Conservation (phyloP, 1,284 basidiomycete species). For the Leccinum pachyderme region DNA sequence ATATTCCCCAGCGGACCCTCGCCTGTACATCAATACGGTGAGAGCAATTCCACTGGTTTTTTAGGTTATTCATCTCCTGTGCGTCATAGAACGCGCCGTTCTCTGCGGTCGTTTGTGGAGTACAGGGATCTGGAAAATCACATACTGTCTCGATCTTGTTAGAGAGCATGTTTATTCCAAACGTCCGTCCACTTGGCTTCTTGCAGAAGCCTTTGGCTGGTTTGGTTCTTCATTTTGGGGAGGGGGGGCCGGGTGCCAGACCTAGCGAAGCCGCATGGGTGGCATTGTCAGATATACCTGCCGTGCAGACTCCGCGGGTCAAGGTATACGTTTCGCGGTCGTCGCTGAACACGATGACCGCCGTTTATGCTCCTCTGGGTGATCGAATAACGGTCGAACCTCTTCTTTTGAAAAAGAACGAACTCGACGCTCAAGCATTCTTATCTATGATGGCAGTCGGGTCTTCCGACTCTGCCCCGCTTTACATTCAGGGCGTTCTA, state of each 20-base stretch:
- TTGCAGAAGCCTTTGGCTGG: conserved; percentile 56
- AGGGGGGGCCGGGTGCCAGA: conserved; percentile 53
- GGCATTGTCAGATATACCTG: conserved; percentile 38
- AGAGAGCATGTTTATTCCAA: conserved; percentile 62
- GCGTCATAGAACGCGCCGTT: conserved; percentile 53
- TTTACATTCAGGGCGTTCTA: conserved; percentile 65
- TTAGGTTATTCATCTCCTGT: background rate
- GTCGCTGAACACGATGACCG: conserved; percentile 57
- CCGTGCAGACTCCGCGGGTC: conserved; percentile 46
- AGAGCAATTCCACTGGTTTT: background rate
- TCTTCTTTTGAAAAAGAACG: conserved; percentile 54
- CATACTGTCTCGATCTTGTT: conserved; percentile 65
- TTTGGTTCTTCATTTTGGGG: conserved; percentile 67
- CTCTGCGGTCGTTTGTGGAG: conserved; percentile 58
- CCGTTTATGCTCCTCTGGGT: conserved; percentile 54
- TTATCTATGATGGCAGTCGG: conserved; percentile 67
- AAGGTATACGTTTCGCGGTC: conserved; percentile 62
- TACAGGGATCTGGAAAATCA: conserved; percentile 70
- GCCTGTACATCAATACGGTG: conserved; percentile 63
- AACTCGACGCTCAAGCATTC: conserved; percentile 66
- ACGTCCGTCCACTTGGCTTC: conserved; percentile 46
- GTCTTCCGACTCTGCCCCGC: conserved; percentile 55
- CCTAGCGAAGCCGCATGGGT: conserved; percentile 69
- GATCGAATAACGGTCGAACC: conserved; percentile 50
- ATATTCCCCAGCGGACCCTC: conserved; percentile 39